Evolutionary conservation across 2,329 filamentous ascomycete species (phyloP), one percentile per base, ranked within the genome.

Genomic region (Aspergillus caelatus): DNA sequence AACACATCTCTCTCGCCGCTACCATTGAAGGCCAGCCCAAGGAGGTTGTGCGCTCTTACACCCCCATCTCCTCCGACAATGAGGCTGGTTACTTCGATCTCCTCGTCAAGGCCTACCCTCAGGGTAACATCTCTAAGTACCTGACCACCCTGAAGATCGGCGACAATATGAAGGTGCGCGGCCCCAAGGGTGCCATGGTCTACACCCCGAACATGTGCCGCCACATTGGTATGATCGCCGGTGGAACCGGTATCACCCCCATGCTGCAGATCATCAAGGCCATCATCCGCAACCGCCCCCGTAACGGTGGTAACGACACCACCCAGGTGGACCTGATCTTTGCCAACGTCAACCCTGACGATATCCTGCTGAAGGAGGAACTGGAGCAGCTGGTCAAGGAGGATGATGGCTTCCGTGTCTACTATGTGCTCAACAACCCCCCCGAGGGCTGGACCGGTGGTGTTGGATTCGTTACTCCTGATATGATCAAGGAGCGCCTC

Each of bases 241-340:
- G 95, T 70, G 95, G 95, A 69, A 98, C 95, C 39, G 95, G 95
- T 71, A 98, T 99, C 79, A 98, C 95, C 11, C 95, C 95, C 65
- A 99, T 99, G 95, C 87, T 98, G 67, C 95, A 99, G 84, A 89
- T 99, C 72, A 89, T 97, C 77, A 91, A 93, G 74, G 95, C 94
- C 63, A 93, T 98, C 71, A 87, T 94, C 73, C 88, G 92, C 71
- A 92, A 92, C 74, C 88, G 93, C 65, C 81, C 82, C 60, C 79
- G 80, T 64, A 83, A 82, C 71, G 85, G 88, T 60, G 83, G 88
- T 57, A 94, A 90, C 66, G 93, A 97, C 81, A 89, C 83, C 76
- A 99, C 95, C 65, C 85, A 97, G 83, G 88, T 98, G 60, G 93
- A 97, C 77, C 84, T 99, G 67, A 93, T 99, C 79, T 99, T 98